These are phyloP conservation scores for Aspergillus taichungensis DNA, from an alignment of 495 filamentous ascomycete species.

Conservation along the genomic window DNA sequence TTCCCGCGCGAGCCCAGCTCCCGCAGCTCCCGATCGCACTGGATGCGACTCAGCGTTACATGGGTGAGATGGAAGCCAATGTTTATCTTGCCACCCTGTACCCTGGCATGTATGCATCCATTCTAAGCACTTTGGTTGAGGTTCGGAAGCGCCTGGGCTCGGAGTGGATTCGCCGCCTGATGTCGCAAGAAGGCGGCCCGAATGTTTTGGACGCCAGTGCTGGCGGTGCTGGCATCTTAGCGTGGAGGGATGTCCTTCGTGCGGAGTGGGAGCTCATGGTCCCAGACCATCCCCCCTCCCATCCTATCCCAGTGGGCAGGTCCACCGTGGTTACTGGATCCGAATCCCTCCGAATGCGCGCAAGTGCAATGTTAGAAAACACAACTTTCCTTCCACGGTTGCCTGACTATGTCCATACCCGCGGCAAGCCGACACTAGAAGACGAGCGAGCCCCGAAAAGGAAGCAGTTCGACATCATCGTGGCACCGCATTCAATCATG, in stretches of 20 bases:
- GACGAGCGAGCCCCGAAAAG: conserved; percentile 40
- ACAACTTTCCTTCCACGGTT: conserved; percentile 88
- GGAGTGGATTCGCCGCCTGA: conserved; percentile 63
- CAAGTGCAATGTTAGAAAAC: conserved; percentile 69
- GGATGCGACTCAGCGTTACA: conserved; percentile 57
- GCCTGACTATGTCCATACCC: conserved; percentile 74
- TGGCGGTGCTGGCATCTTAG: conserved; percentile 74
- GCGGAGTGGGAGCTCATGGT: conserved; percentile 68
- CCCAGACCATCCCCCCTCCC: conserved; percentile 29
- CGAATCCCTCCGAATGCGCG: conserved; percentile 60
- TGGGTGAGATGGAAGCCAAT: conserved; percentile 85
- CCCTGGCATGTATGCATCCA: conserved; percentile 69
- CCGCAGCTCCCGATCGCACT: conserved; percentile 63
- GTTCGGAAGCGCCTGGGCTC: conserved; percentile 74
- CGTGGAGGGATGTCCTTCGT: conserved; percentile 74
- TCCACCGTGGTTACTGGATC: conserved; percentile 57
- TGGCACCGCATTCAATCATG: conserved; percentile 77
- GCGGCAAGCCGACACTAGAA: conserved; percentile 38
- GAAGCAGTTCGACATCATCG: conserved; percentile 82
- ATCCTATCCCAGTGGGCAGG: conserved; percentile 42
- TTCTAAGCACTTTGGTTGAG: conserved; percentile 69
- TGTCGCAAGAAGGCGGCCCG: conserved; percentile 60
- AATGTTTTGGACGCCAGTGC: conserved; percentile 77
- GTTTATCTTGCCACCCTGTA: conserved; percentile 69
- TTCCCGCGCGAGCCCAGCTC: conserved; percentile 36